Evolutionary conservation across 148 eudicot genomes (phyloP), one percentile per base, ranked within the genome.

Genomic region (Spergularia marina): DNA sequence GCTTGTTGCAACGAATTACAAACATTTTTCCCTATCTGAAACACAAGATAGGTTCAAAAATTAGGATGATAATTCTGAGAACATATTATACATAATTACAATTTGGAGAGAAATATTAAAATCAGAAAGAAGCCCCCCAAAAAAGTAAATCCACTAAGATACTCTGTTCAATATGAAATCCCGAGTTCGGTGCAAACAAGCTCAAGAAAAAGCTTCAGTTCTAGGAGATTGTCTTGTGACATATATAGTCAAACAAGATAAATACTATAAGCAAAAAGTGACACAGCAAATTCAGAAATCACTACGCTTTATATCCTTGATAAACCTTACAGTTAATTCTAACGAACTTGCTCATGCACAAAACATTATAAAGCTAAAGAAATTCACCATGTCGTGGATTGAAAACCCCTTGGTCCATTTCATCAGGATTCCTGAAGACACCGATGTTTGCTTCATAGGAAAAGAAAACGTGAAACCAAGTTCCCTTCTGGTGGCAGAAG

Each of bases 371-470:
- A 25, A 25, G 73, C 0, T 54, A 51, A 18, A 58, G 25, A 71
- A 72, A 90, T 95, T 83, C 73, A 94, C 98, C 98, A 83, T 89
- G 86, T 94, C 97, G 23, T 68, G 51, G 67, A 94, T 85, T 40
- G 89, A 71, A 84, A 94, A 94, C 56, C 91, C 97, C 79, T 94
- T 94, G 4, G 97, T 90, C 98, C 96, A 94, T 79, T 86, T 92
- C 51, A 90, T 85, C 62, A 94, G 76, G 65, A 77, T 80, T 57
- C 98, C 98, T 0, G 98, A 90, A 36, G 88, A 80, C 14, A 89
- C 82, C 62, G 96, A 90, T 39, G 71, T 83, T 85, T 94, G 97
- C 80, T 85, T 94, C 78, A 92, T 87, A n/a, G 98, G 98, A 81
- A 91, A 94, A 47, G 98, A 92, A 70, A 94, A 94, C 65, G 98